Base-by-base conservation (phyloP, 2,329 filamentous ascomycete genomes). In the Colletotrichum lini region DNA sequence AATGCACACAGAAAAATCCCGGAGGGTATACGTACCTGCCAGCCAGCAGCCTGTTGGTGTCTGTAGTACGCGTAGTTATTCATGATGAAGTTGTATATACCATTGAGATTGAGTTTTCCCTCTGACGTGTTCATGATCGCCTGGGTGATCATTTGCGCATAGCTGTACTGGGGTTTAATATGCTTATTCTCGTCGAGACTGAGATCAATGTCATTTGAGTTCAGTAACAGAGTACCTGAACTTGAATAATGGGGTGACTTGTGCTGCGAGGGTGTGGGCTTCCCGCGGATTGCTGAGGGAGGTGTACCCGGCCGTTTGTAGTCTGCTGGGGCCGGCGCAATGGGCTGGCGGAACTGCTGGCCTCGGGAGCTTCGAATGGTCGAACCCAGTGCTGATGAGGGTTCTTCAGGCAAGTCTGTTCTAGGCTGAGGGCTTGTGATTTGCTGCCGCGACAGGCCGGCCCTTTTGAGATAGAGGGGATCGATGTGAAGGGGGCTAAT, bases 141-240 rank as follows among this genome's bases (percentile, higher is more conserved):
- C 82, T 98, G 96, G 0, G 95, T 96, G 74, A 99, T 99, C 86
- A 99, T 91, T 79, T 97, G 94, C 3, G 96, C 95, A 82, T 99
- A 99, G 80, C 96, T 98, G 81, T 94, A 98, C 56, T 95, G 94
- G 2, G 96, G 97, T 81, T 99, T 99, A 78, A 98, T 90, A 74
- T 98, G 94, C 79, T 93, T 93, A 74, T 95, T 94, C 40, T 92
- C 89, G 75, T 98, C 95, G 44, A 92, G 87, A 78, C 94, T 95
- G 74, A 95, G 89, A 81, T 96, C 93, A 64, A 95, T 89, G 72
- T 90, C 87, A 70, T 83, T 85, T 58, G 86, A 81, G 73, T 82
- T 85, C 80, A 87, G 82, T 58, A 87, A 75, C 74, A 87, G 79
- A 21, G 83, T 82, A 49, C 83, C 81, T 26, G 79, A 76, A 58